These are phyloP conservation scores for Alternaria sp. DNA, from an alignment of 2,329 filamentous ascomycete species.

Conservation along the genomic window DNA sequence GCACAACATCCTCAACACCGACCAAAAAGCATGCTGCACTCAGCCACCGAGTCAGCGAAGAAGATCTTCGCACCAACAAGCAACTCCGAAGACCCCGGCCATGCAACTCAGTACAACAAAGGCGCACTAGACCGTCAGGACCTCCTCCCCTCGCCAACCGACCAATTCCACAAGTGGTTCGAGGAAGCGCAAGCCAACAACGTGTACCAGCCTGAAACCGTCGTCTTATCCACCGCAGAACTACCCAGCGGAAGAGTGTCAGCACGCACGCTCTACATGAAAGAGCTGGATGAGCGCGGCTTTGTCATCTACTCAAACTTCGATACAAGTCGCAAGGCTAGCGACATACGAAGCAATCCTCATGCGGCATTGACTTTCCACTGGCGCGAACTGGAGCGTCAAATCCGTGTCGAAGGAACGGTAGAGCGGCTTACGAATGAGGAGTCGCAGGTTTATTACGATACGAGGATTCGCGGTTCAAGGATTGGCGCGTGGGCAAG, in stretches of 20 bases:
- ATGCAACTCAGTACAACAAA: constrained; percentile 78
- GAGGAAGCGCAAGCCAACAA: constrained; percentile 66
- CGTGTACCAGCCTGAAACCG: constrained; percentile 83
- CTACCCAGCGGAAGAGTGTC: constrained; percentile 85
- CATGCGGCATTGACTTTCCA: constrained; percentile 87
- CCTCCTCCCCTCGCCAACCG: constrained; percentile 70
- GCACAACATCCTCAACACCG: neutral
- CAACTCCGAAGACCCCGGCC: constrained; percentile 58
- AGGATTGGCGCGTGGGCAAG: constrained; percentile 94
- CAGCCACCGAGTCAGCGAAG: constrained; percentile 34
- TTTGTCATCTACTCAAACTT: constrained; percentile 97
- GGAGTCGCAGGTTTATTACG: constrained; percentile 74
- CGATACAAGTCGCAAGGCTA: constrained; percentile 73
- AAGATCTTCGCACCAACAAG: constrained; percentile 68
- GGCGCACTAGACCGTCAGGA: constrained; percentile 67
- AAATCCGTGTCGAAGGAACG: constrained; percentile 86
- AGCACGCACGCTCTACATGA: constrained; percentile 89
- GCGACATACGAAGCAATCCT: constrained; percentile 74
- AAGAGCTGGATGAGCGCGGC: constrained; percentile 82
- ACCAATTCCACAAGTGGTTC: constrained; percentile 93
- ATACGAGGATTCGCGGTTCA: constrained; percentile 75
- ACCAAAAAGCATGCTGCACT: constrained; percentile 33
- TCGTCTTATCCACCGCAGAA: constrained; percentile 81
- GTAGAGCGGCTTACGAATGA: constrained; percentile 70
- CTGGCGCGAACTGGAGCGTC: constrained; percentile 86